phyloP scores from a whole-genome alignment of 2,329 filamentous ascomycete genomes.

The Apiospora saccharicola region DNA sequence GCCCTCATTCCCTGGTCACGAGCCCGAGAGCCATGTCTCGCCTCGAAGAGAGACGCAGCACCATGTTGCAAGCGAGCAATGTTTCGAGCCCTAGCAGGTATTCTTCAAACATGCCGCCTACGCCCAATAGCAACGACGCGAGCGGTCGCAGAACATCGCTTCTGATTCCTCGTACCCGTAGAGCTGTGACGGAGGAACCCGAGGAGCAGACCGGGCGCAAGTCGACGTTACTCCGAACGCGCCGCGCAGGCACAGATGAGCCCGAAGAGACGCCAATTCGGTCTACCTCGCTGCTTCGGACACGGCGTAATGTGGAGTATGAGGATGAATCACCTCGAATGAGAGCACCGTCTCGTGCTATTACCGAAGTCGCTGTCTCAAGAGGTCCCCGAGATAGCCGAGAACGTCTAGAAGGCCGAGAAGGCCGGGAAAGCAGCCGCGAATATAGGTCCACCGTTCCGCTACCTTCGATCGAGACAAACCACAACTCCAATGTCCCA shows the following conservation, averaged over 20 bases:
- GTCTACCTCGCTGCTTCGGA: conserved; percentile 50
- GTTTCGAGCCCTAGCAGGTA: conserved; percentile 52
- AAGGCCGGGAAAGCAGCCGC: conserved; percentile 38
- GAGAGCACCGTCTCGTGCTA: conserved; percentile 65
- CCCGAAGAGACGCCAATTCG: conserved; percentile 51
- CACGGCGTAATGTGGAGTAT: conserved; percentile 46
- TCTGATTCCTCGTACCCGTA: conserved; percentile 53
- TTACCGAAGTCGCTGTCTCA: conserved; percentile 59
- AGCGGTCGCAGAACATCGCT: conserved; percentile 62
- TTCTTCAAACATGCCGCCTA: conserved; percentile 46
- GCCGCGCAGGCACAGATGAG: conserved; percentile 56
- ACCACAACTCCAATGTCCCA: background rate
- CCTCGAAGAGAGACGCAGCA: conserved; percentile 61
- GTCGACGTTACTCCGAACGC: conserved; percentile 55
- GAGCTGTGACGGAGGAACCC: conserved; percentile 58
- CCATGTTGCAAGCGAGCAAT: conserved; percentile 53
- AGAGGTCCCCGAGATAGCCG: conserved; percentile 45
- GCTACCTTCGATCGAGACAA: conserved; percentile 43
- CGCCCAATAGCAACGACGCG: conserved; percentile 51
- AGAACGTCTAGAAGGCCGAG: too few relatives aligned
- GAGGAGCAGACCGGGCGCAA: conserved; percentile 54
- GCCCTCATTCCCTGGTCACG: conserved; percentile 44
- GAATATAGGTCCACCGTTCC: conserved; percentile 50
- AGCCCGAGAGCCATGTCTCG: conserved; percentile 59
- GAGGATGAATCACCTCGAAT: conserved; percentile 56